These are phyloP conservation scores for Coniochaeta pulveracea DNA, from an alignment of 2,329 filamentous ascomycete genomes.

Conservation along the genomic window DNA sequence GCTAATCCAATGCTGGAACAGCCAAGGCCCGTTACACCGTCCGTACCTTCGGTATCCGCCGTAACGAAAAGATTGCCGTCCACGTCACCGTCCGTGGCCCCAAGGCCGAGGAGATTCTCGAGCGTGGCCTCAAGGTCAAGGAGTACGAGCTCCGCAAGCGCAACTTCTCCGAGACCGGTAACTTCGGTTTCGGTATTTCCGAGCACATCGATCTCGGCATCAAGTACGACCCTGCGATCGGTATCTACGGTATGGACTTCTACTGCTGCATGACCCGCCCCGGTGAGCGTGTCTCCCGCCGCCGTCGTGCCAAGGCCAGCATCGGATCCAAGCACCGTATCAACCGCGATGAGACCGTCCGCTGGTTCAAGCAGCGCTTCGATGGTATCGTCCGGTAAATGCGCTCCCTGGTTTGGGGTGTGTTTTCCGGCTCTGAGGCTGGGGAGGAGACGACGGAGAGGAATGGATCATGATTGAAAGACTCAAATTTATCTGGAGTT, in stretches of 20 bases:
- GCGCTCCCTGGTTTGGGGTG: conserved; percentile 6
- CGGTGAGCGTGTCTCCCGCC: conserved; percentile 94
- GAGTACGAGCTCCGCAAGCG: conserved; percentile 99
- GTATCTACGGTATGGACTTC: conserved; percentile 99
- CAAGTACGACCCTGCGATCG: conserved; percentile 98
- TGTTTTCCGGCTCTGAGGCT: too few species aligned
- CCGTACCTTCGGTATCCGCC: conserved; percentile 99
- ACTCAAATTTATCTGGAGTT: not conserved
- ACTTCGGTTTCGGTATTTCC: conserved; percentile 99
- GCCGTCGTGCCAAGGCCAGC: conserved; percentile 76
- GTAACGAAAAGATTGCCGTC: conserved; percentile 99
- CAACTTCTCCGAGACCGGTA: conserved; percentile 99
- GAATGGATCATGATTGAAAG: not conserved
- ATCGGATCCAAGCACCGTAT: conserved; percentile 88
- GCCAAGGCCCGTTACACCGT: conserved; percentile 99
- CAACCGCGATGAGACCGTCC: conserved; percentile 89
- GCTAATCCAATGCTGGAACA: too few species aligned
- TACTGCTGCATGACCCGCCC: conserved; percentile 99
- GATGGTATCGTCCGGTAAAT: conserved; percentile 97
- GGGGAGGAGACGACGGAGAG: conserved; percentile 2
- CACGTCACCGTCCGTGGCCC: conserved; percentile 99
- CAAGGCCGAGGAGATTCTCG: conserved; percentile 96
- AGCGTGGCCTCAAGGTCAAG: conserved; percentile 99
- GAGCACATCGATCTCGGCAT: conserved; percentile 99
- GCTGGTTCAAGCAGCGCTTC: conserved; percentile 89